Evolutionary conservation across 2,329 filamentous ascomycete species (phyloP).

Genomic region (Dactylellina drechsleri): DNA sequence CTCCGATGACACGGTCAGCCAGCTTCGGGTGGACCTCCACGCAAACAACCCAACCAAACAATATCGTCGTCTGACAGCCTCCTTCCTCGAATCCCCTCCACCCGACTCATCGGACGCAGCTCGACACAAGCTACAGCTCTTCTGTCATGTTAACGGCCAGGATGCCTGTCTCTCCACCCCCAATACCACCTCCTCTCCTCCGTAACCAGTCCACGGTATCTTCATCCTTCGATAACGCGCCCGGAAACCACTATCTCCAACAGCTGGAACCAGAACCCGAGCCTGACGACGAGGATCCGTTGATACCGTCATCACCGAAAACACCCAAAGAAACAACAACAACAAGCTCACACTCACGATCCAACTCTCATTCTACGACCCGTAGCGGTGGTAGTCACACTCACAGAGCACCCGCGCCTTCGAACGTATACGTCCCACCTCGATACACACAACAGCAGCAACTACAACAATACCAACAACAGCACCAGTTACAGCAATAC

Average conservation of each 20-base stretch:
- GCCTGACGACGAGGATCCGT: slow-evolving; percentile 18
- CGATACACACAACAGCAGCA: neutral
- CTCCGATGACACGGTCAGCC: slow-evolving; percentile 36
- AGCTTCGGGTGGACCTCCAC: slow-evolving; percentile 9
- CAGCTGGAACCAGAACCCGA: slow-evolving; percentile 42
- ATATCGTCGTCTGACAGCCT: slow-evolving; percentile 38
- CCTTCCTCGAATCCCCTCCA: neutral
- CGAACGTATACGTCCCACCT: slow-evolving; percentile 9
- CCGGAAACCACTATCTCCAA: slow-evolving; percentile 49
- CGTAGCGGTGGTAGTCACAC: neutral
- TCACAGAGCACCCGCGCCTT: neutral
- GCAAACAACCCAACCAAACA: neutral
- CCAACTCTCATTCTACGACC: neutral
- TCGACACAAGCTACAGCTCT: too few relatives aligned
- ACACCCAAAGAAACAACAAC: neutral
- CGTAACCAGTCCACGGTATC: slow-evolving; percentile 37
- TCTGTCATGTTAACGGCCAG: too few relatives aligned
- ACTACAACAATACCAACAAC: neutral
- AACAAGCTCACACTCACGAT: neutral
- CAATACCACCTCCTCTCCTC: slow-evolving; percentile 31
- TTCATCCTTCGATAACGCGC: slow-evolving; percentile 50
- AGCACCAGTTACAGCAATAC: too few relatives aligned
- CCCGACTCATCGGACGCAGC: too few relatives aligned
- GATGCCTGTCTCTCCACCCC: slow-evolving; percentile 25
- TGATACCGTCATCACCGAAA: slow-evolving; percentile 29